A percentile compares a stretch with the other conserved stretches of the same genome.
Evolutionary conservation across 1,284 basidiomycete species (phyloP).

Genomic region (Ganoderma resinaceum): DNA sequence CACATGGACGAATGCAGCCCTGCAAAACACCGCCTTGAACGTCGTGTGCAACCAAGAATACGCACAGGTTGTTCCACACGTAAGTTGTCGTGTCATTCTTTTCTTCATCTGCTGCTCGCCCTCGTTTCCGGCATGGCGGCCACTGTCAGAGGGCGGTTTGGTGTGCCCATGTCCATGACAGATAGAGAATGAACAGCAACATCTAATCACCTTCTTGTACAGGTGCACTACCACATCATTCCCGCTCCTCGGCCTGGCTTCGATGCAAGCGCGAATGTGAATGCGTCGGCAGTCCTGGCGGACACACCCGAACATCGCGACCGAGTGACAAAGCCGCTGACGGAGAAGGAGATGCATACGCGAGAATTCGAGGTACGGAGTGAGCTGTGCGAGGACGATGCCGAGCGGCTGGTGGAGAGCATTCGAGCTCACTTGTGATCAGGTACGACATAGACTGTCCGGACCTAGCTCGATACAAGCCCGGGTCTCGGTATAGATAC

Average conservation of each 20-base stretch:
- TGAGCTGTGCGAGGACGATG: slow-evolving; percentile 69
- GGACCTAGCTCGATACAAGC: neutral
- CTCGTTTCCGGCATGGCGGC: neutral
- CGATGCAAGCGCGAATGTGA: neutral
- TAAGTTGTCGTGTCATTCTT: slow-evolving; percentile 42
- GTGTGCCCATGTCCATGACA: neutral
- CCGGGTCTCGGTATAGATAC: neutral
- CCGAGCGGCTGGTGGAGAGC: slow-evolving; percentile 48
- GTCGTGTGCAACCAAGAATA: slow-evolving; percentile 85
- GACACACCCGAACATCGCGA: slow-evolving; percentile 23
- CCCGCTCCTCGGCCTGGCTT: slow-evolving; percentile 64
- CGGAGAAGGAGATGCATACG: slow-evolving; percentile 59
- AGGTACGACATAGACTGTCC: neutral
- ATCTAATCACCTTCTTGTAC: neutral
- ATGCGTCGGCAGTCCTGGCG: neutral
- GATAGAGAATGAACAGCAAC: neutral
- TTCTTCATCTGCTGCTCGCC: neutral
- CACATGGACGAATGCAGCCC: slow-evolving; percentile 45
- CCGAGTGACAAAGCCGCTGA: slow-evolving; percentile 41
- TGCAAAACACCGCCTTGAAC: slow-evolving; percentile 72
- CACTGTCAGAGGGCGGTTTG: neutral
- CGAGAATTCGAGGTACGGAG: slow-evolving; percentile 62
- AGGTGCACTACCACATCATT: slow-evolving; percentile 85
- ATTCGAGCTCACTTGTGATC: slow-evolving; percentile 45
- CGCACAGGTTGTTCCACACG: slow-evolving; percentile 82